phyloP scores from a whole-genome alignment of 2,329 filamentous ascomycete species.

The Coniella lustricola region DNA sequence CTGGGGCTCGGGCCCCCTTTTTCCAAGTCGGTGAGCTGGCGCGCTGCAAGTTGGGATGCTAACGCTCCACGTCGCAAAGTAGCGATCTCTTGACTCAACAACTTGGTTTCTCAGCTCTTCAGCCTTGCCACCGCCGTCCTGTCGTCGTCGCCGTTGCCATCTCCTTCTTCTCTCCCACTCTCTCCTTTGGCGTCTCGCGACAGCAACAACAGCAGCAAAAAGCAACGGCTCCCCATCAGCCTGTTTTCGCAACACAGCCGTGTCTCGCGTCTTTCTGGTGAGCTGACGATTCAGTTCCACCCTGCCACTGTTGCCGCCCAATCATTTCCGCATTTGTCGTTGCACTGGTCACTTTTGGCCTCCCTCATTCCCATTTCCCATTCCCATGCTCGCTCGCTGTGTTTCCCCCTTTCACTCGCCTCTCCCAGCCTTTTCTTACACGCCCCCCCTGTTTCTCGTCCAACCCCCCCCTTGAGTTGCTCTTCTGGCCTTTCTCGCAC shows the following conservation, averaged over 20 bases:
- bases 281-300: conserved; percentile 2
- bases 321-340: conserved; percentile 1
- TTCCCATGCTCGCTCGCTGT: conserved; percentile 2
- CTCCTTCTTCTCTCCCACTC: neutral
- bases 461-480: conserved; percentile 23
- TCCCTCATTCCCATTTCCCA: conserved; percentile 1
- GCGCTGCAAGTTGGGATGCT: neutral
- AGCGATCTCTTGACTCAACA: neutral
- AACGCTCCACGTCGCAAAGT: neutral
- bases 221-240: too few species aligned
- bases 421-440: neutral
- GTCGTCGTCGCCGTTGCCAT: too few species aligned
- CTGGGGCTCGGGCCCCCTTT: neutral
- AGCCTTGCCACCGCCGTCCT: too few species aligned
- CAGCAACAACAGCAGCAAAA: neutral
- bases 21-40: neutral
- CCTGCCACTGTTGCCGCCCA: neutral
- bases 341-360: neutral
- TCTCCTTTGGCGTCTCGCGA: neutral
- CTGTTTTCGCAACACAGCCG: conserved; percentile 3
- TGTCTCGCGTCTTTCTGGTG: conserved; percentile 2
- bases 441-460: conserved; percentile 16
- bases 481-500: conserved; percentile 18
- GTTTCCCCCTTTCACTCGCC: neutral
- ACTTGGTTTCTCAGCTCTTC: neutral